Percentiles rank a stretch among this genome's conserved stretches.
phyloP scores from a whole-genome alignment of 371 early-diverging fungal genomes.

The Mucor piriformis region DNA sequence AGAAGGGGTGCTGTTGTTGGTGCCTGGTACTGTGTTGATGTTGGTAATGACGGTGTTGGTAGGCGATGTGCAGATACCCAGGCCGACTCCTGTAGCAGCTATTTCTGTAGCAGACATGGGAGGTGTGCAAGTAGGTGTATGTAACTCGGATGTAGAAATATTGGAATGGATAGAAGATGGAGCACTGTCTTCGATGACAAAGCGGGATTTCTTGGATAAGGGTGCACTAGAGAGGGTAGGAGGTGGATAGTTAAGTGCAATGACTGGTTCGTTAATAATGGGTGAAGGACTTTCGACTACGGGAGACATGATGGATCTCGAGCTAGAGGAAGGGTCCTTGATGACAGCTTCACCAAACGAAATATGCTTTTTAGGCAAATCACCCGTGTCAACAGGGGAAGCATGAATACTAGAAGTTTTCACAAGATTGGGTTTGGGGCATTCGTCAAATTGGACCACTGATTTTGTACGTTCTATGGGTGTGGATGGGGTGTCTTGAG shows the following conservation, averaged over 20 bases:
- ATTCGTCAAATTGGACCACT: conserved; percentile 24
- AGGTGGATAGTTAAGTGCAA: neutral
- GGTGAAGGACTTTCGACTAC: conserved; percentile 11
- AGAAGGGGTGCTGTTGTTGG: conserved; percentile 1
- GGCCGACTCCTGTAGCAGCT: conserved; percentile 3
- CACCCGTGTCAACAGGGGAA: neutral
- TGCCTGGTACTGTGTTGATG: neutral
- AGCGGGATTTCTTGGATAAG: conserved; percentile 25
- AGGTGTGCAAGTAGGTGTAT: conserved; percentile 4
- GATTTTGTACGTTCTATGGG: conserved; percentile 9
- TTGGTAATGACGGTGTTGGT: conserved; percentile 1
- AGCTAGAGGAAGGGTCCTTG: conserved; percentile 9
- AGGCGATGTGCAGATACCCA: conserved; percentile 9
- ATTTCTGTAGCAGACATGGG: neutral
- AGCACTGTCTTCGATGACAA: conserved; percentile 24
- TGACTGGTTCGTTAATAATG: neutral
- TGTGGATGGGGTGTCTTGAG: neutral
- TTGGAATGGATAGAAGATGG: neutral
- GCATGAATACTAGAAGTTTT: conserved; percentile 1
- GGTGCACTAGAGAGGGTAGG: conserved; percentile 2
- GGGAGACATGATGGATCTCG: conserved; percentile 9
- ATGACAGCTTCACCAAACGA: conserved; percentile 48
- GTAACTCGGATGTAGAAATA: neutral
- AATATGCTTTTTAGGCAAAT: conserved; percentile 37
- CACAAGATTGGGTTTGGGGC: conserved; percentile 10